Conservation (phyloP, 2,329 filamentous ascomycete genomes). For the Nannizziopsis barbatae region DNA sequence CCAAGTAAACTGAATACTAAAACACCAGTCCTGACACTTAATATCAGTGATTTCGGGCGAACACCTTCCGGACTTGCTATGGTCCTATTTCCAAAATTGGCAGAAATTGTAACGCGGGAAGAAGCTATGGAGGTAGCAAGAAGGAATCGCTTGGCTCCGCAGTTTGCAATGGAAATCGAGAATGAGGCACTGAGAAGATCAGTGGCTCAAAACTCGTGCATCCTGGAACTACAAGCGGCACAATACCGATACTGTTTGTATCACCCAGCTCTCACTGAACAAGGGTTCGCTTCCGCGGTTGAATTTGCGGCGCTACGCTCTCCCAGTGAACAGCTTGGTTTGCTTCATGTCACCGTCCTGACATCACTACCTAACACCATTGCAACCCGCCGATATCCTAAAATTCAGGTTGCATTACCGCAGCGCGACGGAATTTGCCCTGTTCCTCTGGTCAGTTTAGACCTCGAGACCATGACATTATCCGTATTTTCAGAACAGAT, state of each 20-base stretch:
- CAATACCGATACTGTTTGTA: conserved; percentile 36
- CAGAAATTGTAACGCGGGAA: conserved; percentile 40
- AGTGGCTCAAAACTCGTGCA: conserved; percentile 37
- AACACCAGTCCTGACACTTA: conserved; percentile 36
- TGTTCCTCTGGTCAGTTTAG: conserved; percentile 33
- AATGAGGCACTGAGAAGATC: conserved; percentile 35
- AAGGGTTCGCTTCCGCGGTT: not conserved
- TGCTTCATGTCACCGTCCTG: conserved; percentile 17
- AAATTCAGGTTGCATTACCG: conserved; percentile 1
- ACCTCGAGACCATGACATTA: conserved; percentile 33
- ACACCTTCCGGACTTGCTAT: conserved; percentile 34
- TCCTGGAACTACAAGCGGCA: conserved; percentile 34
- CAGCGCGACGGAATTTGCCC: conserved; percentile 17
- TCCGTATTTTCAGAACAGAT: conserved; percentile 34
- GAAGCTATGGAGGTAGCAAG: conserved; percentile 33
- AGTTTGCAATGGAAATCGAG: conserved; percentile 34
- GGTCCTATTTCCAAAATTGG: conserved; percentile 38
- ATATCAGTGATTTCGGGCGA: conserved; percentile 19
- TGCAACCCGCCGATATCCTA: conserved; percentile 9
- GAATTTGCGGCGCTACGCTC: not conserved
- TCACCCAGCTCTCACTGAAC: conserved; percentile 31
- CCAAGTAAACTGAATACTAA: conserved; percentile 31
- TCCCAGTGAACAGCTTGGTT: not conserved
- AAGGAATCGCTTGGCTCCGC: conserved; percentile 30
- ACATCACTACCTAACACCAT: conserved; percentile 15